Conservation (phyloP, 371 early-diverging fungal species). For the Apophysomyces variabilis region DNA sequence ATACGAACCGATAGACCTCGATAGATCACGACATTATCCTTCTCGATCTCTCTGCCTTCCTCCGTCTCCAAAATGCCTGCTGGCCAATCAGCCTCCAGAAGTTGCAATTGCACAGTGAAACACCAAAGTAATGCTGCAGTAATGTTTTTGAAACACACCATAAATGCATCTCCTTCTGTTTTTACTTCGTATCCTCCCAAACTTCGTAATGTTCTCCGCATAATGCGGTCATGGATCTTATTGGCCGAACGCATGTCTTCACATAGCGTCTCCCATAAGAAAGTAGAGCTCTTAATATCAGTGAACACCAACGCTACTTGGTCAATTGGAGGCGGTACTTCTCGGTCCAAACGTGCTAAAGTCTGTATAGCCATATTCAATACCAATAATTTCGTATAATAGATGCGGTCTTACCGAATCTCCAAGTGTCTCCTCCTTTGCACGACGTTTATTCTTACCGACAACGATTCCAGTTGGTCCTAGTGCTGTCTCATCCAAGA, state of each 20-base stretch:
- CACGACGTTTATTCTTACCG: slow-evolving; percentile 47
- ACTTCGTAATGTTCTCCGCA: slow-evolving; percentile 83
- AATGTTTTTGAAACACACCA: slow-evolving; percentile 92
- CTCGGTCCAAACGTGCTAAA: slow-evolving; percentile 72
- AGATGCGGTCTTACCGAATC: slow-evolving; percentile 45
- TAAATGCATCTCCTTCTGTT: slow-evolving; percentile 97
- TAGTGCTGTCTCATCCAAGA: slow-evolving; percentile 19
- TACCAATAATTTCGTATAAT: background rate
- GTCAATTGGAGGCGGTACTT: slow-evolving; percentile 87
- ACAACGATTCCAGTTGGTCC: slow-evolving; percentile 16
- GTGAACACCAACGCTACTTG: slow-evolving; percentile 92
- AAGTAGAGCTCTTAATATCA: slow-evolving; percentile 93
- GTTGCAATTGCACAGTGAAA: slow-evolving; percentile 83
- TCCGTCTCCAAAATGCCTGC: slow-evolving; percentile 81
- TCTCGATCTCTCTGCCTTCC: slow-evolving; percentile 80
- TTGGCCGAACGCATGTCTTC: slow-evolving; percentile 90
- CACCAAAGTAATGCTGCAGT: slow-evolving; percentile 91
- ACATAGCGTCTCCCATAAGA: slow-evolving; percentile 90
- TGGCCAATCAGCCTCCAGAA: slow-evolving; percentile 92
- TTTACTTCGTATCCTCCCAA: slow-evolving; percentile 98
- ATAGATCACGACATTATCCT: slow-evolving; percentile 70
- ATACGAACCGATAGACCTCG: slow-evolving; percentile 92
- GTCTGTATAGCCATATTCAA: slow-evolving; percentile 26
- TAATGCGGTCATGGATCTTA: slow-evolving; percentile 85
- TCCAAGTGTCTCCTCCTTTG: slow-evolving; percentile 55